phyloP scores from a whole-genome alignment of 1,139 yeast genomes.

The Chernovozyma aurita region DNA sequence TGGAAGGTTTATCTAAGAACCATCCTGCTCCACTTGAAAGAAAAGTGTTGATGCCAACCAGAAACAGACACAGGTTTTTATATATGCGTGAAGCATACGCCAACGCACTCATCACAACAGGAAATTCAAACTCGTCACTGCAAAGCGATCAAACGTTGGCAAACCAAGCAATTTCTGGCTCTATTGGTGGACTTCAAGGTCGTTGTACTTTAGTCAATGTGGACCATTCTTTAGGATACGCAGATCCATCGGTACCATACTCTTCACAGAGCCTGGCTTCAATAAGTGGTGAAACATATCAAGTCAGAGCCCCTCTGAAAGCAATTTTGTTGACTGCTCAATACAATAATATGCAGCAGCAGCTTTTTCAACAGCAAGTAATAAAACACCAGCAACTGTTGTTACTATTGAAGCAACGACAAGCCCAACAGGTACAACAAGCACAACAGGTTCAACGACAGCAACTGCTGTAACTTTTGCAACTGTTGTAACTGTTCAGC shows the following conservation, averaged over 20 bases:
- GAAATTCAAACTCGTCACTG: conserved; percentile 19
- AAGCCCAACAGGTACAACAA: conserved; percentile 32
- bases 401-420: conserved; percentile 24
- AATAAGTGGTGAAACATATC: conserved; percentile 49
- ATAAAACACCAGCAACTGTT: conserved; percentile 34
- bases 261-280: conserved; percentile 47
- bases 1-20: conserved; percentile 84
- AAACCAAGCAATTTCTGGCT: conserved; percentile 47
- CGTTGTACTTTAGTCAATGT: conserved; percentile 72
- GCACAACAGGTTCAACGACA: conserved; percentile 31
- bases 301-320: conserved; percentile 62
- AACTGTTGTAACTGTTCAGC: background rate
- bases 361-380: conserved; percentile 47
- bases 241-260: conserved; percentile 20
- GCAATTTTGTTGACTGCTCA: conserved; percentile 43
- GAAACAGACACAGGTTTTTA: conserved; percentile 66
- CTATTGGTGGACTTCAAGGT: conserved; percentile 72
- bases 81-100: conserved; percentile 85
- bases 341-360: conserved; percentile 42
- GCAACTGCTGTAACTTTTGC: conserved; percentile 15
- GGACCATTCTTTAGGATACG: conserved; percentile 28
- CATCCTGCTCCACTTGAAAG: conserved; percentile 81
- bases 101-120: conserved; percentile 44
- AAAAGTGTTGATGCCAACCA: conserved; percentile 64
- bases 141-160: conserved; percentile 41